Evolutionary conservation across 768 basidiomycete genomes (phyloP).

Genomic region (Lactarius indigo): DNA sequence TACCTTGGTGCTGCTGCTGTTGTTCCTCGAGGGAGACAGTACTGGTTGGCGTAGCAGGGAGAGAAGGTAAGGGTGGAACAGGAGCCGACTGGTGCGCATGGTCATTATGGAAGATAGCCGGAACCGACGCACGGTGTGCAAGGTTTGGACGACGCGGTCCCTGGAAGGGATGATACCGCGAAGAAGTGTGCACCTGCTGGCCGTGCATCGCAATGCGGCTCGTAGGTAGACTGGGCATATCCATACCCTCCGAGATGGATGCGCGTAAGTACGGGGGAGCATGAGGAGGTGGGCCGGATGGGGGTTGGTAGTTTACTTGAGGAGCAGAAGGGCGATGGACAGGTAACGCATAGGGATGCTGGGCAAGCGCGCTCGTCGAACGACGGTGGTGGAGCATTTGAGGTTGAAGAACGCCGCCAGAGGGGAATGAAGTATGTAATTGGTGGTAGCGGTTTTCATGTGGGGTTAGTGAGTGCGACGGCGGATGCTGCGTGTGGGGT

Average conservation of each 20-base stretch:
- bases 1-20: slow-evolving; percentile 4
- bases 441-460: slow-evolving; percentile 6
- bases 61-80: slow-evolving; percentile 2
- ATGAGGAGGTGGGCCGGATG: slow-evolving; percentile 18
- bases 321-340: slow-evolving; percentile 9
- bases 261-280: slow-evolving; percentile 19
- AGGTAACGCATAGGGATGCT: slow-evolving; percentile 17
- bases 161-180: slow-evolving; percentile 19
- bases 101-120: slow-evolving; percentile 13
- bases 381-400: slow-evolving; percentile 22
- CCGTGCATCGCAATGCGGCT: slow-evolving; percentile 6
- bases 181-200: neutral
- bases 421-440: slow-evolving; percentile 10
- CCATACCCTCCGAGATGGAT: slow-evolving; percentile 22
- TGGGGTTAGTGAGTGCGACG: neutral
- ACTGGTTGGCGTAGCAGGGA: slow-evolving; percentile 10
- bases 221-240: slow-evolving; percentile 15
- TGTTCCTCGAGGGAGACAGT: slow-evolving; percentile 13
- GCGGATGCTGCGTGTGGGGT: neutral
- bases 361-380: slow-evolving; percentile 17
- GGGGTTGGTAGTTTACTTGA: slow-evolving; percentile 9
- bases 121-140: slow-evolving; percentile 25
- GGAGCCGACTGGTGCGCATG: slow-evolving; percentile 6
- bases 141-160: slow-evolving; percentile 20
- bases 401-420: slow-evolving; percentile 11